Percentiles rank a stretch among this genome's conserved stretches.
phyloP scores from a whole-genome alignment of 805 yeast genomes.

The Kurtzmaniella fragi region DNA sequence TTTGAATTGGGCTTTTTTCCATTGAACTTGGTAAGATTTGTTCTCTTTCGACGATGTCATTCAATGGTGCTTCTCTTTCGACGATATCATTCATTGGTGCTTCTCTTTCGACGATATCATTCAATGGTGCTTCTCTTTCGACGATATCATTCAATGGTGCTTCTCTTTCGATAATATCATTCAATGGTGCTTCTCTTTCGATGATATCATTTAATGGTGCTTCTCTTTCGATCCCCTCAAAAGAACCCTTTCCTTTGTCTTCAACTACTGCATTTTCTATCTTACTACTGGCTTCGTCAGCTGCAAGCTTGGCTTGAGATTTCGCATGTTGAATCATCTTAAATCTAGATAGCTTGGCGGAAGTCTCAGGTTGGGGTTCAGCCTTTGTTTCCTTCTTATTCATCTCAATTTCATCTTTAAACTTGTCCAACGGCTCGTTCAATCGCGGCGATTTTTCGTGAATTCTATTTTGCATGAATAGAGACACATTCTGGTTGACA shows the following conservation, averaged over 20 bases:
- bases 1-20: too few species aligned
- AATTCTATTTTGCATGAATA: slow-evolving; percentile 13
- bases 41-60: background rate
- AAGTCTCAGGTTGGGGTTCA: background rate
- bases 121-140: slow-evolving; percentile 2
- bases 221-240: slow-evolving; percentile 7
- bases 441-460: slow-evolving; percentile 11
- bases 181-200: slow-evolving; percentile 6
- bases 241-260: too few species aligned
- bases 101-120: slow-evolving; percentile 1
- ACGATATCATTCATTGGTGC: slow-evolving; percentile 3
- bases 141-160: slow-evolving; percentile 3
- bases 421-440: slow-evolving; percentile 6
- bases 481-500: slow-evolving; percentile 14
- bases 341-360: slow-evolving; percentile 8
- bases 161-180: slow-evolving; percentile 5
- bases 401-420: slow-evolving; percentile 1
- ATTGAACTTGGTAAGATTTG: too few species aligned
- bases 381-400: background rate
- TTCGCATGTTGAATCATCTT: slow-evolving; percentile 5
- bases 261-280: too few species aligned
- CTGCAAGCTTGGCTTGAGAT: background rate
- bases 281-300: too few species aligned
- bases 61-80: slow-evolving; percentile 4
- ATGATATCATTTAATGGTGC: slow-evolving; percentile 4